Evolutionary conservation across 2,329 filamentous ascomycete genomes (phyloP), one percentile per base, ranked within the genome.

Genomic region (Arthrinium puccinioides): DNA sequence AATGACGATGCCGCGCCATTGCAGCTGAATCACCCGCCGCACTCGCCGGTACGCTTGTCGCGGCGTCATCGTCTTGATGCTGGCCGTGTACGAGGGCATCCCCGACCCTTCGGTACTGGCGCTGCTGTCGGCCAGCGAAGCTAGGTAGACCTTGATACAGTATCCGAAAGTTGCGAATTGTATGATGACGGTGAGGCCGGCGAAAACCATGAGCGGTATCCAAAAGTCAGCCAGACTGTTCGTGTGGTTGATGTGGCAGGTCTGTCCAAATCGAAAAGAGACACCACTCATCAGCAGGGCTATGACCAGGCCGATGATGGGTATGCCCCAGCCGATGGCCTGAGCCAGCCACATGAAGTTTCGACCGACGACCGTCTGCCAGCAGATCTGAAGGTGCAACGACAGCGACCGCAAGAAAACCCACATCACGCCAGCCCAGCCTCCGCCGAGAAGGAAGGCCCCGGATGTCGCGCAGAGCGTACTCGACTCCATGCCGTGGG

Each of bases 301-400:
- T 28, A 90, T 61, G 4, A 81, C 71, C 45, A 94, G 76, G 24
- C 87, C 85, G 15, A 87, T 63, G 18, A 81, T 71, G 3, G 89
- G 87, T 31, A 97, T 72, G 14, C 84, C 84, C 85, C 90, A 96
- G 44, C 92, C 92, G 8, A 81, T 66, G 13, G 74, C 72, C 53
- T 95, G 80, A 4, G 90, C 81, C 46, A 77, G 75, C 69, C 87
- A 87, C 79, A 96, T 96, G 62, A 96, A 97, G 51, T 75, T 84
- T 30, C 80, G 76, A 26, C 92, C 92, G 4, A 94, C 85, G 7
- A 90, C 79, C 23, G 94, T 74, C 59, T 97, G 88, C 92, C 92
- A 98, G 68, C 89, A 96, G 46, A 98, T 96, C 61, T 97, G 92
- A 19, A 98, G 78, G 61, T 98, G 92, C 51, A 98, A 82, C 5